Percentiles rank a stretch among this genome's conserved stretches.
These are phyloP conservation scores for Rhizophora mangle DNA, from an alignment of 345 rosid genomes.

Conservation along the genomic window DNA sequence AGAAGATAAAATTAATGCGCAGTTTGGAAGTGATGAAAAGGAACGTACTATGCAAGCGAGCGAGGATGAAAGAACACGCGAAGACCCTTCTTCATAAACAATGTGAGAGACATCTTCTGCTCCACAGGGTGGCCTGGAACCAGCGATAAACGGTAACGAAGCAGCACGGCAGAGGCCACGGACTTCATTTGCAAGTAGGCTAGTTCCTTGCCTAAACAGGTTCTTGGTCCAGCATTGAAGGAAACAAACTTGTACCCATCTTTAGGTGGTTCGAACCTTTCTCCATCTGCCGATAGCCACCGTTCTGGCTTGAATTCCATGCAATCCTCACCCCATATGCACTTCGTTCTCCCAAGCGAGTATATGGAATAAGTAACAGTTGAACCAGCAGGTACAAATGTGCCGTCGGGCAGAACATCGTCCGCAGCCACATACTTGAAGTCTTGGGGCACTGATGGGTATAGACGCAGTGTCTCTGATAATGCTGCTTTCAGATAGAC, in stretches of 20 bases:
- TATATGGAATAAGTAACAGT: constrained; percentile 86
- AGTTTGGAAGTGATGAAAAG: not conserved
- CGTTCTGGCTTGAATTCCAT: constrained; percentile 75
- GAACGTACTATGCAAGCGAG: constrained; percentile 17
- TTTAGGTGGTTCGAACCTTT: constrained; percentile 60
- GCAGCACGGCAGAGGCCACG: constrained; percentile 74
- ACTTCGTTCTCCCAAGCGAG: constrained; percentile 82
- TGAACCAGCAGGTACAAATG: constrained; percentile 74
- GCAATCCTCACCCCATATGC: constrained; percentile 91
- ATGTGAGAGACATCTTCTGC: constrained; percentile 91
- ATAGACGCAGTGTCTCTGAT: constrained; percentile 81
- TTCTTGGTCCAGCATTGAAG: constrained; percentile 90
- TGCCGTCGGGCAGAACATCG: constrained; percentile 76
- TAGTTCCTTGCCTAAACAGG: constrained; percentile 87
- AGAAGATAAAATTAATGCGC: not conserved
- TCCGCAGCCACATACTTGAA: constrained; percentile 72
- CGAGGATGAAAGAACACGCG: constrained; percentile 75
- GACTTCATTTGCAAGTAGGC: constrained; percentile 93
- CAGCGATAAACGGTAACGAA: constrained; percentile 64
- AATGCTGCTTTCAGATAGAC: constrained; percentile 80
- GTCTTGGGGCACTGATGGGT: constrained; percentile 89
- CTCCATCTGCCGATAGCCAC: constrained; percentile 62
- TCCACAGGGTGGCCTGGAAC: constrained; percentile 77
- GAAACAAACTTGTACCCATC: constrained; percentile 85
- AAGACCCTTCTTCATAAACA: constrained; percentile 89